Conservation (phyloP, 2,329 filamentous ascomycete genomes). For the Sporothrix sp. region DNA sequence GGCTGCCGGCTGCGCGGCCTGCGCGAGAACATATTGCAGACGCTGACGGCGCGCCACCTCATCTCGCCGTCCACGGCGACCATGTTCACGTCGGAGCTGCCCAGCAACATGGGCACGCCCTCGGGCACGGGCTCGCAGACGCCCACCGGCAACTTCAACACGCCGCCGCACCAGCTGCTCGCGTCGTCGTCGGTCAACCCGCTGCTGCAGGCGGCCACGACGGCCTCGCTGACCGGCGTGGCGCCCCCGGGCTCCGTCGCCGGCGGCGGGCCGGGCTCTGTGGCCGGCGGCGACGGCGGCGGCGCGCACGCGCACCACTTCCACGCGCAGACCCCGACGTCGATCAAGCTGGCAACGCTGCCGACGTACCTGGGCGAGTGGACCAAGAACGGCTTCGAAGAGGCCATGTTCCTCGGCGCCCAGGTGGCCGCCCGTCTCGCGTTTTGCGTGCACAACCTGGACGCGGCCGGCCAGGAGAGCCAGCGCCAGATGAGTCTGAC, state of each 20-base stretch:
- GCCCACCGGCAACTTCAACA: slow-evolving; percentile 56
- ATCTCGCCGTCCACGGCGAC: slow-evolving; percentile 87
- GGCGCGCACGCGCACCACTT: slow-evolving; percentile 39
- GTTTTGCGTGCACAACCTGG: slow-evolving; percentile 50
- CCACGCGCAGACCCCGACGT: slow-evolving; percentile 66
- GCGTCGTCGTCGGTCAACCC: slow-evolving; percentile 60
- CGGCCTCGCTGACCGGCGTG: slow-evolving; percentile 35
- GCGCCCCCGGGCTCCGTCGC: slow-evolving; percentile 26
- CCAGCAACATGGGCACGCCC: slow-evolving; percentile 86
- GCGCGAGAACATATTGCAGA: slow-evolving; percentile 76
- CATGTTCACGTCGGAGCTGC: slow-evolving; percentile 94
- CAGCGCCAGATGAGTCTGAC: slow-evolving; percentile 48
- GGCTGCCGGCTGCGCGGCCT: slow-evolving; percentile 67
- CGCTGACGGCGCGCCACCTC: slow-evolving; percentile 70
- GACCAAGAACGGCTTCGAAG: slow-evolving; percentile 72
- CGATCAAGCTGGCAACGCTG: slow-evolving; percentile 66
- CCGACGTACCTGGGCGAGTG: slow-evolving; percentile 86
- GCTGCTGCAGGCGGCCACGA: slow-evolving; percentile 82
- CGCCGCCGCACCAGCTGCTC: slow-evolving; percentile 45
- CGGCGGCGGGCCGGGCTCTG: slow-evolving; percentile 28
- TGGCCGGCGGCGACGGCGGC: slow-evolving; percentile 31
- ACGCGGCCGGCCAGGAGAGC: slow-evolving; percentile 40
- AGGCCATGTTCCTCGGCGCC: slow-evolving; percentile 76
- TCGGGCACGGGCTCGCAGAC: slow-evolving; percentile 86
- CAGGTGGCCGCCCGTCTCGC: slow-evolving; percentile 66